Evolutionary conservation across 495 filamentous ascomycete species (phyloP).

Genomic region (Mycothermus thermophilus): DNA sequence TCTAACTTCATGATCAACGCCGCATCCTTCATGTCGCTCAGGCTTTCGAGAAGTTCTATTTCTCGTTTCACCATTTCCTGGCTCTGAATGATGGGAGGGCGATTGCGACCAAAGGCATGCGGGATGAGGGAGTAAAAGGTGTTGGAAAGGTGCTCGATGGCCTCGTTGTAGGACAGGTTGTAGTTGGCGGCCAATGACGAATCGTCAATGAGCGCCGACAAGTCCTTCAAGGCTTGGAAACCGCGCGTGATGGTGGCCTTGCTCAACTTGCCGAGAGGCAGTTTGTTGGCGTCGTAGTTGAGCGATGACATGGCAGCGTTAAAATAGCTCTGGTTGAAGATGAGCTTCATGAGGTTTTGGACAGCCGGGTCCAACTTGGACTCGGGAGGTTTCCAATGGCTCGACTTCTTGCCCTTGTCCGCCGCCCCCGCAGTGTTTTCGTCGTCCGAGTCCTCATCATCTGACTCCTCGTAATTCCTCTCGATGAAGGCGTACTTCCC

Average conservation of each 20-base stretch:
- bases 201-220: constrained; percentile 48
- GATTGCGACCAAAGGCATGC: constrained; percentile 60
- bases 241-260: constrained; percentile 57
- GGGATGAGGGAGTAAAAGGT: constrained; percentile 71
- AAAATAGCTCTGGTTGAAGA: constrained; percentile 67
- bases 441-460: constrained; percentile 47
- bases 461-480: constrained; percentile 47
- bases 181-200: constrained; percentile 34
- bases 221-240: constrained; percentile 58
- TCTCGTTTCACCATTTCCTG: constrained; percentile 51
- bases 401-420: constrained; percentile 24
- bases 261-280: constrained; percentile 73
- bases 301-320: constrained; percentile 48
- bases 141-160: constrained; percentile 52
- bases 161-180: constrained; percentile 18
- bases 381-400: constrained; percentile 23
- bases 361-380: constrained; percentile 44
- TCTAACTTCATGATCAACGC: constrained; percentile 59
- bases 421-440: constrained; percentile 37
- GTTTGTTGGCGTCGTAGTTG: constrained; percentile 62
- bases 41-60: constrained; percentile 58
- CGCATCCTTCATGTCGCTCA: constrained; percentile 73
- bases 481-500: constrained; percentile 71
- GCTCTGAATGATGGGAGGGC: constrained; percentile 49
- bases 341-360: constrained; percentile 58